Percentiles rank a stretch among this genome's conserved stretches.
These are phyloP conservation scores for Lasiosphaeriaceae sp. DNA, from an alignment of 495 filamentous ascomycete genomes.

Conservation along the genomic window DNA sequence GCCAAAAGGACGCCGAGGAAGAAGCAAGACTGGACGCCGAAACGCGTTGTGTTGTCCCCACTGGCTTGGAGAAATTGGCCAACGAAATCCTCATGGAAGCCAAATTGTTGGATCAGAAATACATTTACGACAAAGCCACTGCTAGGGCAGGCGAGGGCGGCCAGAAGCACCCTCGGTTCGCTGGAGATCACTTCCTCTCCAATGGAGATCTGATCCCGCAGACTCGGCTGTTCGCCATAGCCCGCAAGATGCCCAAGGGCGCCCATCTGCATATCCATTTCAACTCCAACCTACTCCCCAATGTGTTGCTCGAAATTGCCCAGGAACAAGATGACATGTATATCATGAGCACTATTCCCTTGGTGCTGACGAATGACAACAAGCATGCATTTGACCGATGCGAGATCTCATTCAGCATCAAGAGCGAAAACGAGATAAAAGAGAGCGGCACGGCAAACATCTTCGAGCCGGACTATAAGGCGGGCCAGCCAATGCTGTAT, in stretches of 20 bases:
- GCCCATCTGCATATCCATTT: slow-evolving; percentile 56
- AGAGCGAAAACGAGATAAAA: slow-evolving; percentile 17
- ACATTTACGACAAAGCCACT: slow-evolving; percentile 18
- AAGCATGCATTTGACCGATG: slow-evolving; percentile 33
- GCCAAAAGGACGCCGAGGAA: slow-evolving; percentile 10
- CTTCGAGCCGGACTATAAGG: slow-evolving; percentile 23
- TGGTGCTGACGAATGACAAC: slow-evolving; percentile 13
- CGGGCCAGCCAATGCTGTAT: slow-evolving; percentile 34
- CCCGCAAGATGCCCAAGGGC: slow-evolving; percentile 48
- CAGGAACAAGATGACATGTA: slow-evolving; percentile 49
- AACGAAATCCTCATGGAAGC: slow-evolving; percentile 30
- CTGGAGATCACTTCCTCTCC: slow-evolving; percentile 45
- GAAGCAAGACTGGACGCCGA: neutral
- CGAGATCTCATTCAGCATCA: slow-evolving; percentile 50
- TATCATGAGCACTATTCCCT: slow-evolving; percentile 43
- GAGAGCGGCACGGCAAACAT: slow-evolving; percentile 7
- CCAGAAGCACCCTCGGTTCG: slow-evolving; percentile 28
- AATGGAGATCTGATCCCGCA: slow-evolving; percentile 44
- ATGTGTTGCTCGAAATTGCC: slow-evolving; percentile 47
- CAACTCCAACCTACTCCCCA: slow-evolving; percentile 49
- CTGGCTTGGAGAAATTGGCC: slow-evolving; percentile 21
- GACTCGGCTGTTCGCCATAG: slow-evolving; percentile 39
- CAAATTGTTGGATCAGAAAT: slow-evolving; percentile 27
- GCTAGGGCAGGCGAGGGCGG: slow-evolving; percentile 23
- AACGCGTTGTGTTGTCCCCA: no score